Percentiles rank a stretch among this genome's conserved stretches.
Conservation (phyloP, 2,329 filamentous ascomycete species). For the Cladophialophora chaetospira region DNA sequence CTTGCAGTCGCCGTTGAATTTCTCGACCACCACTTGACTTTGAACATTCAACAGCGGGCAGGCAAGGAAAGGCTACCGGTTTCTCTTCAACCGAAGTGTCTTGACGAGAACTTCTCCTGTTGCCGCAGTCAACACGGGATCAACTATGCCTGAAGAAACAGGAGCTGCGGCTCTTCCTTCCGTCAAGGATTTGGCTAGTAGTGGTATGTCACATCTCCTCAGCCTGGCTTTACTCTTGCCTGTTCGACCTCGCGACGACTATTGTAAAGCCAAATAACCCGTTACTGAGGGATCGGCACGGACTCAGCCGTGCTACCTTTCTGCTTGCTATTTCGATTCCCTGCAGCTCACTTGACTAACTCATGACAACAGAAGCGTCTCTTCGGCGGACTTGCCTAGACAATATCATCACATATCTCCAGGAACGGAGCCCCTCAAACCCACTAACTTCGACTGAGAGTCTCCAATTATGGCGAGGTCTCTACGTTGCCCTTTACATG, state of each 20-base stretch:
- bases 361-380: slow-evolving; percentile 19
- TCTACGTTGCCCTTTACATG: slow-evolving; percentile 35
- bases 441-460: slow-evolving; percentile 28
- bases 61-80: too few species aligned
- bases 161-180: slow-evolving; percentile 24
- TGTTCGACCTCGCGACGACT: background rate
- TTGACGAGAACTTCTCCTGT: too few species aligned
- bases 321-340: background rate
- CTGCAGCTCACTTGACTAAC: slow-evolving; percentile 1
- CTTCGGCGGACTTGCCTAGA: slow-evolving; percentile 27
- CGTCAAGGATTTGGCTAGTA: slow-evolving; percentile 33
- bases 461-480: slow-evolving; percentile 33
- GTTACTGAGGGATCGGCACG: too few species aligned
- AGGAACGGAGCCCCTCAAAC: slow-evolving; percentile 16
- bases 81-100: too few species aligned
- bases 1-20: background rate
- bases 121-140: too few species aligned
- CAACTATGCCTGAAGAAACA: slow-evolving; percentile 17
- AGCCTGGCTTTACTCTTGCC: background rate
- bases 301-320: background rate
- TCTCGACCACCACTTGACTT: background rate
- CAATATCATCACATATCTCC: slow-evolving; percentile 25
- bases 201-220: slow-evolving; percentile 26
- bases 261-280: too few species aligned
- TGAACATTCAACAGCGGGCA: background rate